Percentiles rank a stretch among this genome's conserved stretches.
These are phyloP conservation scores for Coccinonectria pachysandricola DNA, from an alignment of 2,329 filamentous ascomycete genomes.

Conservation along the genomic window DNA sequence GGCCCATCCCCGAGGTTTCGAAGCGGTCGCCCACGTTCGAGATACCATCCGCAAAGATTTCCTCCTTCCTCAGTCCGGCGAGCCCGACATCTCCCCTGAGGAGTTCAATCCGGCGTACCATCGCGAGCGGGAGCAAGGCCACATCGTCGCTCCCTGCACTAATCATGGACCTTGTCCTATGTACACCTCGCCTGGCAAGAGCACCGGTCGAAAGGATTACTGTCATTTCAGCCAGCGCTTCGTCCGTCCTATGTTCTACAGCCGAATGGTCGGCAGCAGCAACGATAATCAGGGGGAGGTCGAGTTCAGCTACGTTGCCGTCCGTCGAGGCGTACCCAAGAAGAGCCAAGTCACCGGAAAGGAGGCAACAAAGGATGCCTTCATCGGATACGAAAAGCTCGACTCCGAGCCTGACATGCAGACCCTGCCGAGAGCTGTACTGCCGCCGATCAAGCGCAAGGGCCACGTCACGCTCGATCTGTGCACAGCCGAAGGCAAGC, in stretches of 20 bases:
- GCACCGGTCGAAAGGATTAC: slow-evolving; percentile 70
- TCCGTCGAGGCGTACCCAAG: slow-evolving; percentile 59
- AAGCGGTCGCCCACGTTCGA: slow-evolving; percentile 77
- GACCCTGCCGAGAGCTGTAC: slow-evolving; percentile 65
- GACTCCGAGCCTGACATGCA: slow-evolving; percentile 43
- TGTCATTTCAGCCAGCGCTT: slow-evolving; percentile 89
- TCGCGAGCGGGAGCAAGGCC: slow-evolving; percentile 45
- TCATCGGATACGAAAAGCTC: slow-evolving; percentile 57
- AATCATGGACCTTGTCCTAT: slow-evolving; percentile 85
- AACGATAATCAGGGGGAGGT: slow-evolving; percentile 82
- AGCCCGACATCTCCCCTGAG: slow-evolving; percentile 23
- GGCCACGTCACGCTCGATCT: slow-evolving; percentile 85
- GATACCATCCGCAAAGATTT: slow-evolving; percentile 67
- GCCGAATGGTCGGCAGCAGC: slow-evolving; percentile 58
- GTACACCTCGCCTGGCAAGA: slow-evolving; percentile 63
- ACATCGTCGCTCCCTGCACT: slow-evolving; percentile 70
- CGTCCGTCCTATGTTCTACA: slow-evolving; percentile 72
- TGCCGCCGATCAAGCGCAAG: slow-evolving; percentile 74
- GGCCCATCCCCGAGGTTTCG: slow-evolving; percentile 82
- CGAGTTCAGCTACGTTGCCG: slow-evolving; percentile 78
- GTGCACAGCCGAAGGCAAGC: slow-evolving; percentile 73
- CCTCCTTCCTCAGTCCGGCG: slow-evolving; percentile 43
- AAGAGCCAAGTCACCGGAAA: slow-evolving; percentile 34
- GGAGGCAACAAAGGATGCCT: slow-evolving; percentile 53
- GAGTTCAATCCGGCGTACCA: slow-evolving; percentile 29